phyloP scores from a whole-genome alignment of 306 rosid species.

The Gleditsia sinensis region DNA sequence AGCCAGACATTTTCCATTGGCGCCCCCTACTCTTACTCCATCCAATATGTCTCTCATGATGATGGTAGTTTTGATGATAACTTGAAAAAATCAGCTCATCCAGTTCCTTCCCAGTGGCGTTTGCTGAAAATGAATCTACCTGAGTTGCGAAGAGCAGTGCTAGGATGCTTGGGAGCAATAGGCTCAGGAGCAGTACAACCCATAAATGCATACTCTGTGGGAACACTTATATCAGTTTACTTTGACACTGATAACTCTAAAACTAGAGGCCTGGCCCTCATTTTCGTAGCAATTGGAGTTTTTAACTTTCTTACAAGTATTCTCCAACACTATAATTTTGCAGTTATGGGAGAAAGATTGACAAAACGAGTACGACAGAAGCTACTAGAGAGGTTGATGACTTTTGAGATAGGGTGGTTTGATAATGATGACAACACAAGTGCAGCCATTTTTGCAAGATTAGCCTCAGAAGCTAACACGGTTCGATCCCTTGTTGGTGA shows the following conservation, averaged over 20 bases:
- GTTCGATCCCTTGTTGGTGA: conserved; percentile 92
- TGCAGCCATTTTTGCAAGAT: conserved; percentile 85
- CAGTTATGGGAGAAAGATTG: conserved; percentile 83
- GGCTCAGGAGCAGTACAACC: conserved; percentile 94
- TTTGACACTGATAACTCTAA: conserved; percentile 53
- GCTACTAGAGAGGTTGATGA: conserved; percentile 64
- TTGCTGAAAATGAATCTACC: conserved; percentile 77
- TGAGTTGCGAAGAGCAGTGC: conserved; percentile 71
- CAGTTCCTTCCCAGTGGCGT: conserved; percentile 74
- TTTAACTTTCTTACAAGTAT: conserved; percentile 76
- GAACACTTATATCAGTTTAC: conserved; percentile 68
- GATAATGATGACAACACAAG: conserved; percentile 86
- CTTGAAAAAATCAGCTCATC: conserved; percentile 41
- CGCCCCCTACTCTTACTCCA: conserved; percentile 76
- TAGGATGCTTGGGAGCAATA: conserved; percentile 84
- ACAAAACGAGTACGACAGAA: conserved; percentile 80
- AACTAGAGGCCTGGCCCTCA: conserved; percentile 58
- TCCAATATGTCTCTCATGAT: conserved; percentile 63
- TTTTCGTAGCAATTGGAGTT: conserved; percentile 72
- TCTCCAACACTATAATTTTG: conserved; percentile 80
- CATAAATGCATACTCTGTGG: conserved; percentile 76
- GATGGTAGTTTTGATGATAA: conserved; percentile 61
- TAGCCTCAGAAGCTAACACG: conserved; percentile 78
- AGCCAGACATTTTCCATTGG: conserved; percentile 72
- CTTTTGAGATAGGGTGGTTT: conserved; percentile 89